Conservation (phyloP, 805 yeast genomes). For the Candida adriatica region DNA sequence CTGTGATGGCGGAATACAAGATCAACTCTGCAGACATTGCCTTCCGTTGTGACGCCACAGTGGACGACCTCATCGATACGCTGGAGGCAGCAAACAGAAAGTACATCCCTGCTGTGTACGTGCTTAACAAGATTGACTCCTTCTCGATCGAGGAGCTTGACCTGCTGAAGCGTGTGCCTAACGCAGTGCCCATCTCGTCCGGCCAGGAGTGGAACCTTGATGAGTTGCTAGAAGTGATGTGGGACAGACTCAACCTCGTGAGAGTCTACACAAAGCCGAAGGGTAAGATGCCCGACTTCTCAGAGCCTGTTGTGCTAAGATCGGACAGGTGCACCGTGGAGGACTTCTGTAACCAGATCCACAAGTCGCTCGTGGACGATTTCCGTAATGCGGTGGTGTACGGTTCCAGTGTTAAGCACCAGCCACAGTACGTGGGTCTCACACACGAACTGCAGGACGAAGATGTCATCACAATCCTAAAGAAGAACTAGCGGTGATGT, state of each 20-base stretch:
- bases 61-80: constrained; percentile 92
- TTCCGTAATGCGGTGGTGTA: constrained; percentile 89
- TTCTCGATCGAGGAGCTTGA: constrained; percentile 92
- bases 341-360: constrained; percentile 95
- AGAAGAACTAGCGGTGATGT: constrained; percentile 36
- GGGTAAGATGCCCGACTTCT: constrained; percentile 89
- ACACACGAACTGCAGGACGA: constrained; percentile 83
- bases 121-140: constrained; percentile 91
- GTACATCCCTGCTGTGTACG: constrained; percentile 94
- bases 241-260: constrained; percentile 86
- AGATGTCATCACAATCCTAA: constrained; percentile 93
- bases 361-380: constrained; percentile 88
- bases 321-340: constrained; percentile 78
- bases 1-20: constrained; percentile 93
- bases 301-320: constrained; percentile 90
- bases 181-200: constrained; percentile 95
- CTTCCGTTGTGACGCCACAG: constrained; percentile 95
- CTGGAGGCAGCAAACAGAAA: constrained; percentile 86
- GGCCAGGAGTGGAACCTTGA: constrained; percentile 97
- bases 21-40: constrained; percentile 95
- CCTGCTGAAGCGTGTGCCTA: constrained; percentile 82
- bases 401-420: constrained; percentile 94
- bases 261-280: constrained; percentile 97
- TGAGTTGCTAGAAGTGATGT: constrained; percentile 89
- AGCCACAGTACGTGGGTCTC: constrained; percentile 93